A percentile compares a stretch with the other conserved stretches of the same genome.
phyloP scores from a whole-genome alignment of 352 stramenopile species.

The Phytophthora hybrid region DNA sequence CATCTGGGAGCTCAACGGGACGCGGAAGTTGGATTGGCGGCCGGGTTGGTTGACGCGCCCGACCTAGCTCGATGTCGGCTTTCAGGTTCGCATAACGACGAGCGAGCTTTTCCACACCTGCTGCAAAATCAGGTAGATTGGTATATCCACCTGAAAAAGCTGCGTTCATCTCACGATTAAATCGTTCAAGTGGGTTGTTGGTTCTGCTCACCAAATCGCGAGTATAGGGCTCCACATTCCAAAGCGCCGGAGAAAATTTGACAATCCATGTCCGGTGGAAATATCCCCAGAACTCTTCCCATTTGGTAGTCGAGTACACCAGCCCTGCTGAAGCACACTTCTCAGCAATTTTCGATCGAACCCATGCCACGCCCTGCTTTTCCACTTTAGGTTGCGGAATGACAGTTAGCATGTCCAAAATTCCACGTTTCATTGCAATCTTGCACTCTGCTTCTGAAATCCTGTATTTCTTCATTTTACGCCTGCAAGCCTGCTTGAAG shows the following conservation, averaged over 20 bases:
- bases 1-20: no score
- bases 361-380: conserved; percentile 9
- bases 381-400: conserved; percentile 5
- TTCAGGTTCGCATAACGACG: neutral
- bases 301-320: conserved; percentile 5
- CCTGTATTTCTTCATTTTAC: conserved; percentile 12
- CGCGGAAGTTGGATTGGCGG: no score
- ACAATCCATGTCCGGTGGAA: conserved; percentile 9
- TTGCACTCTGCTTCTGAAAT: neutral
- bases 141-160: conserved; percentile 23
- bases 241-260: neutral
- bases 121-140: conserved; percentile 23
- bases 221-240: conserved; percentile 12
- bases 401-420: conserved; percentile 15
- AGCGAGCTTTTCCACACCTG: conserved; percentile 19
- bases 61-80: neutral
- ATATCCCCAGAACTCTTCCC: conserved; percentile 1
- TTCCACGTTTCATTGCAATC: conserved; percentile 3
- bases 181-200: conserved; percentile 34
- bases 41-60: neutral
- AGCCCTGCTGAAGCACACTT: neutral
- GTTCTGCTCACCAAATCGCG: neutral
- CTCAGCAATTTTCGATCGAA: neutral
- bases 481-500: conserved; percentile 10
- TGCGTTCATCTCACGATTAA: conserved; percentile 23